Conservation (phyloP, 805 yeast genomes). For the Wickerhamia fluorescens region DNA sequence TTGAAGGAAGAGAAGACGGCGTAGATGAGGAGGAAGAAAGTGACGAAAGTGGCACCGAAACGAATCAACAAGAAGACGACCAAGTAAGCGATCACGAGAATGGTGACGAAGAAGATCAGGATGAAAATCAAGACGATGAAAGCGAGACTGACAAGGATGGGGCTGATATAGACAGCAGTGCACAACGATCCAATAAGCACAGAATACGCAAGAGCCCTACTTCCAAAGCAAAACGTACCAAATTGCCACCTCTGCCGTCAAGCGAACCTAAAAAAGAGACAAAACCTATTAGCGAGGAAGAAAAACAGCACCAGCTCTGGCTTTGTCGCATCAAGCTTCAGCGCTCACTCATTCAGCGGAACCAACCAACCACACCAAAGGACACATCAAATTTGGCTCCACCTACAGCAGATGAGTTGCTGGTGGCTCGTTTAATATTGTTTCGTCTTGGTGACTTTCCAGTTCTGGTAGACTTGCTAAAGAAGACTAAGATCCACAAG, state of each 20-base stretch:
- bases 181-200: conserved; percentile 3
- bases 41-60: conserved; percentile 7
- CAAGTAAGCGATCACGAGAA: conserved; percentile 9
- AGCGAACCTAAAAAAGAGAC: conserved; percentile 5
- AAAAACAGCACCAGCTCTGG: conserved; percentile 40
- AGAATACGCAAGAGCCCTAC: conserved; percentile 4
- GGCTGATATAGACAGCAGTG: neutral
- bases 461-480: conserved; percentile 33
- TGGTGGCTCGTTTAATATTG: conserved; percentile 33
- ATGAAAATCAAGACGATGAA: conserved; percentile 2
- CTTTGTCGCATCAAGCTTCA: conserved; percentile 43
- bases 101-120: conserved; percentile 5
- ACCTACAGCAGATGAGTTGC: conserved; percentile 39
- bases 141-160: conserved; percentile 1
- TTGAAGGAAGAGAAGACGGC: conserved; percentile 13
- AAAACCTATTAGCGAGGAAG: conserved; percentile 26
- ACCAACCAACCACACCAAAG: conserved; percentile 31
- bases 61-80: conserved; percentile 6
- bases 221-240: conserved; percentile 3
- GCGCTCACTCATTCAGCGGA: conserved; percentile 41
- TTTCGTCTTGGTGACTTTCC: conserved; percentile 37
- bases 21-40: conserved; percentile 18
- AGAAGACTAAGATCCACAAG: conserved; percentile 43
- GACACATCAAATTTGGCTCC: conserved; percentile 27
- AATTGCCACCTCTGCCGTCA: conserved; percentile 3